These are phyloP conservation scores for Fonsecaea erecta DNA, from an alignment of 2,329 filamentous ascomycete species.

Conservation along the genomic window DNA sequence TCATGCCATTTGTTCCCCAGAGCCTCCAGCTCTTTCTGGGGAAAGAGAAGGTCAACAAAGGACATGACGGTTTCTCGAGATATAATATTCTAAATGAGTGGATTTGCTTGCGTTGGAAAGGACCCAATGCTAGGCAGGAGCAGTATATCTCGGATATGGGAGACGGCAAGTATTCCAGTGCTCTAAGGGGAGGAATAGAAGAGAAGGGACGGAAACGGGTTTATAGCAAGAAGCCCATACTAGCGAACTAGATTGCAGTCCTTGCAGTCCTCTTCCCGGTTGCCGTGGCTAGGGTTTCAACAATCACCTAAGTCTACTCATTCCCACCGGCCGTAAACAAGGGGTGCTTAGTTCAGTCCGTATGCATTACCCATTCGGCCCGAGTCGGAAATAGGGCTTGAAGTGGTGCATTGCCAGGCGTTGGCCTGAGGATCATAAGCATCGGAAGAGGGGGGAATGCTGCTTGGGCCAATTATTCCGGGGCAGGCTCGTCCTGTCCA, in stretches of 20 bases:
- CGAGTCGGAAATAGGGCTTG: slow-evolving; percentile 15
- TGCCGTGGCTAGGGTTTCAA: slow-evolving; percentile 1
- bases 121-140: background rate
- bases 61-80: slow-evolving; percentile 22
- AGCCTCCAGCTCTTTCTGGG: slow-evolving; percentile 31
- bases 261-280: slow-evolving; percentile 1
- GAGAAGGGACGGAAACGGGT: slow-evolving; percentile 27
- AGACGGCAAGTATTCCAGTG: slow-evolving; percentile 14
- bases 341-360: slow-evolving; percentile 9
- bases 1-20: slow-evolving; percentile 33
- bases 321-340: slow-evolving; percentile 21
- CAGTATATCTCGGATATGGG: slow-evolving; percentile 22
- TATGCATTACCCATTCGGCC: slow-evolving; percentile 18
- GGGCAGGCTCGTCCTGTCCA: background rate
- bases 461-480: slow-evolving; percentile 17
- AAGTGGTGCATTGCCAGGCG: slow-evolving; percentile 4
- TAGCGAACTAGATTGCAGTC: background rate
- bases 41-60: slow-evolving; percentile 29
- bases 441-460: slow-evolving; percentile 20
- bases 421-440: slow-evolving; percentile 10
- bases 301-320: background rate
- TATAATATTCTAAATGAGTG: background rate
- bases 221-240: slow-evolving; percentile 22
- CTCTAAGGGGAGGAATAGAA: slow-evolving; percentile 5
- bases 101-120: background rate